Evolutionary conservation across 2,329 filamentous ascomycete genomes (phyloP).

Genomic region (Talaromyces pinophilus): DNA sequence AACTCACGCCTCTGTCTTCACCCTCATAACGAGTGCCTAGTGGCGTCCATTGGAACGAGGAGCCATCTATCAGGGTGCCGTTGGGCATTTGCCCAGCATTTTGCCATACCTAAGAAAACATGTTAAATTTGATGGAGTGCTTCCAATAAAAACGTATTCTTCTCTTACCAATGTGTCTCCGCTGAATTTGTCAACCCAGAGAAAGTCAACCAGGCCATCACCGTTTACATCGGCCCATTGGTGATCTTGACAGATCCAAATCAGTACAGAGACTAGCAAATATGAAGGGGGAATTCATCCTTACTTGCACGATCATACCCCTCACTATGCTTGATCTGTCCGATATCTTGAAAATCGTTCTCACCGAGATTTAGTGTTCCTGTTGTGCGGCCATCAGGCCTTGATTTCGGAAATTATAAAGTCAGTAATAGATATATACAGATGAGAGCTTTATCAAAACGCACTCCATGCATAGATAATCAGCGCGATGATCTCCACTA

Average conservation of each 20-base stretch:
- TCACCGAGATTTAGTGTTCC: background rate
- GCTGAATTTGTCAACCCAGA: constrained; percentile 8
- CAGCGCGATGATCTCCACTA: background rate
- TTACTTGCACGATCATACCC: constrained; percentile 1
- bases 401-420: background rate
- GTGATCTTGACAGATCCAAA: background rate
- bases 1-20: background rate
- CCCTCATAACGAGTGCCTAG: background rate
- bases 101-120: background rate
- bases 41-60: background rate
- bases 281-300: no score
- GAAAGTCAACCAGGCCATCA: background rate
- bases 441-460: background rate
- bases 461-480: background rate
- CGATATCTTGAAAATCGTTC: background rate
- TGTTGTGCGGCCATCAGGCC: background rate
- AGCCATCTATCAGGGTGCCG: background rate
- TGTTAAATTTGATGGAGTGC: background rate
- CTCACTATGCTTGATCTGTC: constrained; percentile 8
- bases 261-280: background rate
- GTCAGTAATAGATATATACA: background rate
- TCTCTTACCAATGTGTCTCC: background rate
- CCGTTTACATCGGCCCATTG: constrained; percentile 10
- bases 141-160: background rate
- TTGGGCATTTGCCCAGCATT: background rate